These are phyloP conservation scores for Coniophora puteana DNA, from an alignment of 1,284 basidiomycete genomes.

Conservation along the genomic window DNA sequence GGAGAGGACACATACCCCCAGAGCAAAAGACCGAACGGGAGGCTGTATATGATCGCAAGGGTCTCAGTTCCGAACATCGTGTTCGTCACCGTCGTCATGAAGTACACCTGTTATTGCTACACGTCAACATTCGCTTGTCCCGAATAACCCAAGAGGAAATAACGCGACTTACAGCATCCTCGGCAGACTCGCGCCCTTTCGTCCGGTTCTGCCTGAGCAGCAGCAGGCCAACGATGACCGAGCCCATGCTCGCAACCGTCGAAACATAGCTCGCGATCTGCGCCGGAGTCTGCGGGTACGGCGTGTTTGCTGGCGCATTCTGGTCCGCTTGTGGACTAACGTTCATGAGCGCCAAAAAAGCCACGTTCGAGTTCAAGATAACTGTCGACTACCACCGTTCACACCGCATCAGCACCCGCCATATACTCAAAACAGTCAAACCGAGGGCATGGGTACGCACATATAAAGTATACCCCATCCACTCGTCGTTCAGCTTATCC, in stretches of 20 bases:
- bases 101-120: slow-evolving; percentile 11
- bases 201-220: slow-evolving; percentile 29
- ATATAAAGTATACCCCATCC: slow-evolving; percentile 46
- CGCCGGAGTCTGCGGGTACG: slow-evolving; percentile 19
- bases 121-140: neutral
- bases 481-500: slow-evolving; percentile 40
- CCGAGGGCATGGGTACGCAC: slow-evolving; percentile 29
- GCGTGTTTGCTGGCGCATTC: neutral
- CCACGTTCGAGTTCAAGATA: slow-evolving; percentile 40
- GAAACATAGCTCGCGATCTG: slow-evolving; percentile 31
- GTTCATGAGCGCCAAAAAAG: slow-evolving; percentile 44
- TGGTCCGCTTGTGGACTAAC: slow-evolving; percentile 17
- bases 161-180: slow-evolving; percentile 15
- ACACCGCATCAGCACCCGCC: slow-evolving; percentile 18
- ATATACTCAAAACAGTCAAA: neutral
- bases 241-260: slow-evolving; percentile 27
- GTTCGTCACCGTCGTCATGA: slow-evolving; percentile 11
- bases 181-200: slow-evolving; percentile 16
- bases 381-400: slow-evolving; percentile 35
- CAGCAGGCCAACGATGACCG: slow-evolving; percentile 28
- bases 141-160: slow-evolving; percentile 3
- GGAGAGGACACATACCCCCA: slow-evolving; percentile 17
- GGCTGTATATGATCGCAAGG: slow-evolving; percentile 19
- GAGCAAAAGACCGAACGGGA: slow-evolving; percentile 21
- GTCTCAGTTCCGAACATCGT: slow-evolving; percentile 11